Percentiles rank a stretch among this genome's conserved stretches.
Evolutionary conservation across 345 rosid genomes (phyloP).

Genomic region (Eucalyptus coolabah): DNA sequence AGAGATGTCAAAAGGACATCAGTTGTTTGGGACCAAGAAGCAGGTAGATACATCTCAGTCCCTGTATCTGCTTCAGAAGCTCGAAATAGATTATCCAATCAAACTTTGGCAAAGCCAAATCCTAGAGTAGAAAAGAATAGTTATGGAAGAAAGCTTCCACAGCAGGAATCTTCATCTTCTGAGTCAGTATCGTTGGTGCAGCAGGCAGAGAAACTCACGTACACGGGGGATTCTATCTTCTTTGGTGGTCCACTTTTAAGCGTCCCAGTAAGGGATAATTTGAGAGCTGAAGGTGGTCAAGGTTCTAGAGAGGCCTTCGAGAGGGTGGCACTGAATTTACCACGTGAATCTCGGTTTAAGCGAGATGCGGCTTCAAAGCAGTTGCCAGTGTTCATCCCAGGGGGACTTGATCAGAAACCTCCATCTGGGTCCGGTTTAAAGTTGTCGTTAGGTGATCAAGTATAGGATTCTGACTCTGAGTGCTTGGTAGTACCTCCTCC

Average conservation of each 20-base stretch:
- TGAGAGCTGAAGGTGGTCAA: slow-evolving; percentile 36
- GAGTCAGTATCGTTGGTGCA: slow-evolving; percentile 9
- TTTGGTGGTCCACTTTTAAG: slow-evolving; percentile 88
- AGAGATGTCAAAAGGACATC: slow-evolving; percentile 86
- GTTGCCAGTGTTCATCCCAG: slow-evolving; percentile 87
- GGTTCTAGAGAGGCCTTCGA: slow-evolving; percentile 48
- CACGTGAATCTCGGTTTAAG: slow-evolving; percentile 76
- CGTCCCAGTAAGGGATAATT: slow-evolving; percentile 41
- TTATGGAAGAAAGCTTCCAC: slow-evolving; percentile 33
- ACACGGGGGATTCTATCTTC: slow-evolving; percentile 94
- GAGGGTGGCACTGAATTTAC: slow-evolving; percentile 36
- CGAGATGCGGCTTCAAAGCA: slow-evolving; percentile 82
- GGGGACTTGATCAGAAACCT: slow-evolving; percentile 23
- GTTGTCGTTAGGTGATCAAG: background rate
- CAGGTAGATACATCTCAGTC: slow-evolving; percentile 81
- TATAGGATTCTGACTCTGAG: background rate
- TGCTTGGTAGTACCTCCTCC: background rate
- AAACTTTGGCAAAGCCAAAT: slow-evolving; percentile 15
- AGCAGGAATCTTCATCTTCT: slow-evolving; percentile 36
- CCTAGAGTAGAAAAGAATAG: slow-evolving; percentile 23
- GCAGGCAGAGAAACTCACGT: slow-evolving; percentile 62
- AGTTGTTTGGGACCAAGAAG: slow-evolving; percentile 92
- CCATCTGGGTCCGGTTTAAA: slow-evolving; percentile 28
- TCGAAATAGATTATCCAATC: slow-evolving; percentile 36
- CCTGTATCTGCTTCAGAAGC: slow-evolving; percentile 66